Evolutionary conservation across 805 yeast genomes (phyloP), one percentile per base, ranked within the genome.

Genomic region (Kodamaea leandrae): DNA sequence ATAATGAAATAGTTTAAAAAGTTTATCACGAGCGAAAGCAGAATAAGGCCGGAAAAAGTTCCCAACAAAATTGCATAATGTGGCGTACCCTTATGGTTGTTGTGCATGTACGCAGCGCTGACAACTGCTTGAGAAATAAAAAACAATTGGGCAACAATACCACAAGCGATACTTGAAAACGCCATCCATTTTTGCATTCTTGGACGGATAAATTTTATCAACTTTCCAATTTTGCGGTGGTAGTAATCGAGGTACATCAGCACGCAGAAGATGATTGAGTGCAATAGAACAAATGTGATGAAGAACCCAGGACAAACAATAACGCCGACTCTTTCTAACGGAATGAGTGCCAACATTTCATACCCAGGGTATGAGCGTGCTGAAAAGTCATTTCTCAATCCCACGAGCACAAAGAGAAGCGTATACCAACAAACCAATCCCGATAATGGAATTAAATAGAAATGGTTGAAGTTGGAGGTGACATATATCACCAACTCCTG

Each of bases 181-280:
- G 58, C 61, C 40, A 57, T 50, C 18, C 54, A 42, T 32, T 46
- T 54, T 26, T 57, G 61, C 26, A 57, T 32, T 10, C 33, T 42
- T n/a, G 61, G 61, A 30, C 48, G 49, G 37, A 55, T 54, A 39
- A 57, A 57, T 38, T 57, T 57, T 43, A 57, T 55, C 37, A 57
- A 52, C 48, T 57, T 57, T 13, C 61, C 61, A 29, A 57, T 55
- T 39, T 51, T 55, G 15, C 61, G 46, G 37, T 57, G 61, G 48
- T 55, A 57, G 43, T 46, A 57, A 35, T 57, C 61, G 32, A 57
- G 44, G 39, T 51, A 57, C 47, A 55, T 55, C 24, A 58, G 53
- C 21, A 45, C 20, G 19, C 56, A 51, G 35, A 55, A 57, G 7
- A 52, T 49, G 4, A 55, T 41, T 2, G 58, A 42, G 34, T 57